These are phyloP conservation scores for Apiospora hydei DNA, from an alignment of 2,329 filamentous ascomycete species.

Conservation along the genomic window DNA sequence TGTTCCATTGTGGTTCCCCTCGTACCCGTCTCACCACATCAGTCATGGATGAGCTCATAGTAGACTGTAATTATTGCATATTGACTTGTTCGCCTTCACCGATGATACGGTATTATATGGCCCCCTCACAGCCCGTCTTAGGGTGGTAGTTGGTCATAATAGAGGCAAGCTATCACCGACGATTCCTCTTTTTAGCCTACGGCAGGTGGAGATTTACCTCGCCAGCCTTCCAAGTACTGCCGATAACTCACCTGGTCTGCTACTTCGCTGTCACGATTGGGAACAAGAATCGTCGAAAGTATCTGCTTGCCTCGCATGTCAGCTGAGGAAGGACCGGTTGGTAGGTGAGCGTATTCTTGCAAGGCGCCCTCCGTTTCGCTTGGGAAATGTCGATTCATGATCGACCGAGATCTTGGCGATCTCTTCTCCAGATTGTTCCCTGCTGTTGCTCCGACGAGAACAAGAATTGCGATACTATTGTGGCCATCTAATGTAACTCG, in stretches of 20 bases:
- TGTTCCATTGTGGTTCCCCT: slow-evolving; percentile 4
- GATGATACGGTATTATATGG: neutral
- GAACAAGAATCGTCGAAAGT: neutral
- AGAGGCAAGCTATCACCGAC: neutral
- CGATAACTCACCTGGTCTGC: slow-evolving; percentile 3
- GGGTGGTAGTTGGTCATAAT: slow-evolving; percentile 2
- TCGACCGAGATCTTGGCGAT: slow-evolving; percentile 17
- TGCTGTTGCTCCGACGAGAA: neutral
- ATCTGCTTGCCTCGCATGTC: neutral
- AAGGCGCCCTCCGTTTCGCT: neutral
- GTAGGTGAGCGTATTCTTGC: neutral
- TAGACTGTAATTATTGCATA: neutral
- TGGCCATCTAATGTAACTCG: neutral
- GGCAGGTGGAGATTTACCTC: slow-evolving; percentile 7
- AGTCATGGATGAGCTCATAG: slow-evolving; percentile 15
- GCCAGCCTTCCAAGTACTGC: slow-evolving; percentile 2
- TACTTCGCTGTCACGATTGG: neutral
- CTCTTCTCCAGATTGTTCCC: slow-evolving; percentile 5
- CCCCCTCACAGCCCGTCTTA: neutral
- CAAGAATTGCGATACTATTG: neutral
- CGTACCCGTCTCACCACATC: slow-evolving; percentile 13
- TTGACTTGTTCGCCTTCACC: neutral
- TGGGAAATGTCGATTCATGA: slow-evolving; percentile 2
- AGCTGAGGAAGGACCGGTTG: neutral
- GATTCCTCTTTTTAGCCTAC: slow-evolving; percentile 21